phyloP scores from a whole-genome alignment of 2,329 filamentous ascomycete genomes.

The Pseudogymnoascus pannorum region DNA sequence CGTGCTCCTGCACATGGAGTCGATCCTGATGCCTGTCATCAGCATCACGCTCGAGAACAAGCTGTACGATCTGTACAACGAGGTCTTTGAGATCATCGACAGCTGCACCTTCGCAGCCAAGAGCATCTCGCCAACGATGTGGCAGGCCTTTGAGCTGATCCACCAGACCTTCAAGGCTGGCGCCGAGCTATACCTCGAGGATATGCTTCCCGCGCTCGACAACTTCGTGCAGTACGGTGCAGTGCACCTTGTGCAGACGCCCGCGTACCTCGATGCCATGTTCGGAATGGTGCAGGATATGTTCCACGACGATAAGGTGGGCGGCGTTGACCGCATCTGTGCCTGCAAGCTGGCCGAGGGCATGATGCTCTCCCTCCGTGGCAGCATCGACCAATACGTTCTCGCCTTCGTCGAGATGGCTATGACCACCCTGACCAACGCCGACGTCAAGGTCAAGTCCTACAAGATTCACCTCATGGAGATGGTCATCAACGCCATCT shows the following conservation, averaged over 20 bases:
- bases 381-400: conserved; percentile 80
- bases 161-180: conserved; percentile 96
- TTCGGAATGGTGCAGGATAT: conserved; percentile 93
- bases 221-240: conserved; percentile 96
- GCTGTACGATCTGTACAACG: conserved; percentile 94
- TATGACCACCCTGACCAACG: conserved; percentile 70
- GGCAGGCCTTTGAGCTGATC: conserved; percentile 95
- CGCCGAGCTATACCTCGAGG: conserved; percentile 93
- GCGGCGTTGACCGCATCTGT: conserved; percentile 89
- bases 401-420: conserved; percentile 80
- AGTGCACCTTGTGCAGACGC: conserved; percentile 71
- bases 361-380: conserved; percentile 90
- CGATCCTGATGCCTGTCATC: conserved; percentile 94
- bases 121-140: conserved; percentile 92
- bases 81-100: conserved; percentile 98
- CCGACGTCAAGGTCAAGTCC: conserved; percentile 81
- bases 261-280: conserved; percentile 77
- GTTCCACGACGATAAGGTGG: conserved; percentile 86
- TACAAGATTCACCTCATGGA: conserved; percentile 97
- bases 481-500: conserved; percentile 96
- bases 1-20: conserved; percentile 88
- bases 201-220: conserved; percentile 96
- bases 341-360: conserved; percentile 96
- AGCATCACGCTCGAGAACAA: conserved; percentile 96
- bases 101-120: conserved; percentile 98